Base-by-base conservation (phyloP, 352 stramenopile species). In the Phytophthora ohioensis region DNA sequence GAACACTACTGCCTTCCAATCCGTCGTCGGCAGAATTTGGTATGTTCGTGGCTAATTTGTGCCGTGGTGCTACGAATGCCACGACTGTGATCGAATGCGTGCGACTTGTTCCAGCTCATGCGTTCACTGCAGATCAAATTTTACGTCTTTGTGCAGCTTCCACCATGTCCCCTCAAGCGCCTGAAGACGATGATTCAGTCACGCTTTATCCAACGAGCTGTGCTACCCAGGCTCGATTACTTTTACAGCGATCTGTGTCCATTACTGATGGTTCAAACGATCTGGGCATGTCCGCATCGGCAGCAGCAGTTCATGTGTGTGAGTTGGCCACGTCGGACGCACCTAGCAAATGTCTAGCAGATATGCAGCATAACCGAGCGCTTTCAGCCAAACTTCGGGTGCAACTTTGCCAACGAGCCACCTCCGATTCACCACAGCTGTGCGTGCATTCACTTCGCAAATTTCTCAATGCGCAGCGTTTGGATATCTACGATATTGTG, bases 291-390 rank as follows among this genome's bases (percentile, higher is more conserved):
- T 66, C 66, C 27, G 60, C 36, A 48, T 72, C 71, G 35, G 42
- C 57, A 43, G 67, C 62, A 21, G 67, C 71, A 27, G 53, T 84
- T 46, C 54, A 51, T 2, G 36, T 86, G 4, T 85, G 75, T 43
- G 76, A 81, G 10, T 17, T 71, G 10, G 62, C 69, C 1, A 78
- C 36, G 4, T 83, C 75, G 2, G 10, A 61, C n/a, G 75, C 75
- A 38, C 73, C 76, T 10, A 81, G 58, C 43, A 61, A 71, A 45
- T 88, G 80, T 57, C 56, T 88, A 34, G 15, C 42, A 32, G 69
- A 67, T 39, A 67, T 69, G 3, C 69, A 83, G 42, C 58, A 71
- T 27, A 65, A 81, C 8, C 60, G 56, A 55, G 4, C 46, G 9
- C 65, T 88, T 17, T 69, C 67, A 13, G 31, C 31, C 6, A 48